Base-by-base conservation (phyloP, 164 flowering plant genomes). In the Stephania cephalantha region DNA sequence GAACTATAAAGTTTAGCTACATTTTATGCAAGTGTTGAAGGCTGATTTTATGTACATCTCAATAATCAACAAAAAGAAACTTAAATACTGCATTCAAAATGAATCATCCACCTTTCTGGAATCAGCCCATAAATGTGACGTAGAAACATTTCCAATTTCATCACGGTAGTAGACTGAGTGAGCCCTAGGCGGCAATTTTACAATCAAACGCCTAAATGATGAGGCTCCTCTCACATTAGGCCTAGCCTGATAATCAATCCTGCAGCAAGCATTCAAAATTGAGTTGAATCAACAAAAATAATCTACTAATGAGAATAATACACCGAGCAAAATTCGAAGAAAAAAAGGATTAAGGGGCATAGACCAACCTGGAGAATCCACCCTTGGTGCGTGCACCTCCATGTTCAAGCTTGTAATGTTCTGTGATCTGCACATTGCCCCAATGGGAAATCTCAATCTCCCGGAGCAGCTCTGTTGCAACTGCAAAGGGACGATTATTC, bases 371-470 rank as follows among this genome's bases (percentile, higher is more conserved):
- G 64, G 99, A 95, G 81, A 95, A 95, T 79, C 89, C 97, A 53
- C 98, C 98, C 78, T 85, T 89, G 83, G 78, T 83, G 63, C 81
- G 85, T 73, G 99, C 97, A 80, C 99, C 99, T 72, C 87, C 90
- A 84, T 93, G 95, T 75, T 84, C 74, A 72, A 95, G 83, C 70
- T 87, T 82, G 79, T 93, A 95, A 80, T 91, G 88, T 80, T 95
- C 99, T 22, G 94, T 90, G 68, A 95, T 80, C 80, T 92, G 97
- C 74, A 95, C 88, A 77, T 84, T 92, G 68, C 99, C 99, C 99
- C 98, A 95, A 75, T 95, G 99, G 48, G 98, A 95, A 79, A 93
- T 79, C 79, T 93, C 98, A 77, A 95, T 88, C 83, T 95, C 99
- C 29, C 98, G 83, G 70, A 87, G 85, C 80, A 95, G 84, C 82